phyloP scores from a whole-genome alignment of 164 flowering plant genomes.

The Umbilicus rupestris region DNA sequence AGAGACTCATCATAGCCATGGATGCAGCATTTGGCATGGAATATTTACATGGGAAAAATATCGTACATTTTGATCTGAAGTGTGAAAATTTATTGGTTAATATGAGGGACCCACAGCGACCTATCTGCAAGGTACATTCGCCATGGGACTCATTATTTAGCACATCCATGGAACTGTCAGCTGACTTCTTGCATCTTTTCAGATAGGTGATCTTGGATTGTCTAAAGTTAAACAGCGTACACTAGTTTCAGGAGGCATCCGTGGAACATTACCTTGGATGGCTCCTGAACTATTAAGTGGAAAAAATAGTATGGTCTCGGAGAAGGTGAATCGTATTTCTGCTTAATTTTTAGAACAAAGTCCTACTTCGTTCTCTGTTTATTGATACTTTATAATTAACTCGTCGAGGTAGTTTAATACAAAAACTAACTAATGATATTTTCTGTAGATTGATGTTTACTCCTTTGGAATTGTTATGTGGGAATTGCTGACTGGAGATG shows the following conservation, averaged over 20 bases:
- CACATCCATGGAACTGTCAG: background rate
- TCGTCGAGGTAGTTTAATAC: background rate
- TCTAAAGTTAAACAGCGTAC: slow-evolving; percentile 93
- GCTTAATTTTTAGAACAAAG: background rate
- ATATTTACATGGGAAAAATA: slow-evolving; percentile 88
- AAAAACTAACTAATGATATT: background rate
- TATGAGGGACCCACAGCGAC: slow-evolving; percentile 96
- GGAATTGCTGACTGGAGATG: slow-evolving; percentile 96
- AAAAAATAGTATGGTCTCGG: slow-evolving; percentile 87
- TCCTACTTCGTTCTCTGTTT: background rate
- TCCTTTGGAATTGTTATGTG: slow-evolving; percentile 95
- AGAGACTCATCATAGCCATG: slow-evolving; percentile 93
- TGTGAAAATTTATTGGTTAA: slow-evolving; percentile 88
- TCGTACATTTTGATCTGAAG: slow-evolving; percentile 94
- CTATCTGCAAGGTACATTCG: slow-evolving; percentile 74
- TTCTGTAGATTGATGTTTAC: slow-evolving; percentile 80
- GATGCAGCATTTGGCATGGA: slow-evolving; percentile 98
- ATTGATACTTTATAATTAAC: background rate
- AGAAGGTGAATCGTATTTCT: slow-evolving; percentile 40
- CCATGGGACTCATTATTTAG: background rate
- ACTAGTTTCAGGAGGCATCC: slow-evolving; percentile 91
- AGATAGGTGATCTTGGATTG: slow-evolving; percentile 95
- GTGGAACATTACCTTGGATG: slow-evolving; percentile 99
- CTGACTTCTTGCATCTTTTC: slow-evolving; percentile 6
- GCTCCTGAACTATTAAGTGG: slow-evolving; percentile 97